These are phyloP conservation scores for slime mould (Dictyostelium discoideum) DNA, from an alignment of 78 protist species.

Conservation along the genomic window dicty_2.7 NC_007089.4:5142501-5143000, in stretches of 20 bases:
- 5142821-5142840: slow-evolving; percentile 22
- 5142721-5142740: neutral
- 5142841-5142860: neutral
- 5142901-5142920: slow-evolving; percentile 8
- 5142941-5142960: neutral
- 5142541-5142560: slow-evolving; percentile 18
- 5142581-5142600: neutral
- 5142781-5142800: neutral
- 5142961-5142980: slow-evolving; percentile 47
- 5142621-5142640: neutral
- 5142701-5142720: no score
- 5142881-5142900: slow-evolving; percentile 6
- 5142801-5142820: slow-evolving; percentile 4
- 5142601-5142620: neutral
- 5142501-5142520: slow-evolving; percentile 48
- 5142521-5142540: neutral
- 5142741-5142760: neutral
- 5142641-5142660: neutral
- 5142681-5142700: neutral
- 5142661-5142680: neutral
- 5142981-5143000: neutral
- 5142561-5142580: neutral
- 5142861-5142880: slow-evolving; percentile 14
- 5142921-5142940: slow-evolving; percentile 25
- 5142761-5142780: neutral